phyloP scores from a whole-genome alignment of 345 rosid genomes.

The Anastatica hierochuntica region DNA sequence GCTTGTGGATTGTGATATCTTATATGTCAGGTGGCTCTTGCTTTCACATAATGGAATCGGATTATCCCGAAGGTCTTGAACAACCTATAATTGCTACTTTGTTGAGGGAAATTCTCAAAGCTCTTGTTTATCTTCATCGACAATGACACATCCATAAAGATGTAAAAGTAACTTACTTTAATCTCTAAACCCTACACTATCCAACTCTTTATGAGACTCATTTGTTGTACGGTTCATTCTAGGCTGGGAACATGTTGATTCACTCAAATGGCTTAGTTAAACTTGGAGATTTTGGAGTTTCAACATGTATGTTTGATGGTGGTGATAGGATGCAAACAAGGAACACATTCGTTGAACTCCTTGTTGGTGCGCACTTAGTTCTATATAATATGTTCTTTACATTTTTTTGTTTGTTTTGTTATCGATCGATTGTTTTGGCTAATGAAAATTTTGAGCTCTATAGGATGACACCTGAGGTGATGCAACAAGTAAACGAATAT shows the following conservation, averaged over 20 bases:
- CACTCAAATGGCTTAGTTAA: conserved; percentile 57
- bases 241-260: conserved; percentile 83
- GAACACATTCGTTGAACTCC: conserved; percentile 86
- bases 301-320: conserved; percentile 87
- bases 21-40: neutral
- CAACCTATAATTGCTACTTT: neutral
- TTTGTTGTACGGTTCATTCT: neutral
- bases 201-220: no score
- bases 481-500: conserved; percentile 87
- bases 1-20: neutral
- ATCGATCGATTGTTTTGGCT: no score
- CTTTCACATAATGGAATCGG: neutral
- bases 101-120: neutral
- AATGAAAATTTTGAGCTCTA: neutral
- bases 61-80: neutral
- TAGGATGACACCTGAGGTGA: conserved; percentile 98
- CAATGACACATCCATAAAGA: no score
- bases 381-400: no score
- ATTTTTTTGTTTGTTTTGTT: neutral
- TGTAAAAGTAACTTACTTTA: no score
- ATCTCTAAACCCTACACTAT: no score
- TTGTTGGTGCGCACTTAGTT: conserved; percentile 48
- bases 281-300: conserved; percentile 85
- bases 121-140: no score
- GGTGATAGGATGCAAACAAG: conserved; percentile 84